Evolutionary conservation across 2,329 filamentous ascomycete species (phyloP).

Genomic region (Cladosporium sp.): DNA sequence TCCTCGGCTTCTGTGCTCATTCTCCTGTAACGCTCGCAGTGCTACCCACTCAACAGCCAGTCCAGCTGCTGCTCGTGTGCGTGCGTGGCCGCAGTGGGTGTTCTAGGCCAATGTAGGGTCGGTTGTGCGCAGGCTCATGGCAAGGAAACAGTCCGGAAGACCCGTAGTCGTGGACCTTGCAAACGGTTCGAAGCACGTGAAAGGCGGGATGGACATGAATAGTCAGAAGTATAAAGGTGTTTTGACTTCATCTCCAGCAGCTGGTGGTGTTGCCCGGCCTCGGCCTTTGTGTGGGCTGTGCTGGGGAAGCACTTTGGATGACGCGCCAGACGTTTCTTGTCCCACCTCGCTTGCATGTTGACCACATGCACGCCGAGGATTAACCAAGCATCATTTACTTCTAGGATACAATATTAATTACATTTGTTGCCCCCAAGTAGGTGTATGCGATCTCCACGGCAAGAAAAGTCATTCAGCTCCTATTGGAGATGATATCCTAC

Average conservation of each 20-base stretch:
- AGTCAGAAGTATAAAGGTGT: conserved; percentile 1
- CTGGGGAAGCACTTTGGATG: conserved; percentile 9
- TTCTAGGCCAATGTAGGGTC: background rate
- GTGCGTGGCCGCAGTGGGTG: background rate
- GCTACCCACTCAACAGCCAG: background rate
- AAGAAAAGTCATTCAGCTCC: background rate
- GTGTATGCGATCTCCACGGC: background rate
- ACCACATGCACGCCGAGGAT: background rate
- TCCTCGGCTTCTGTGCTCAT: conserved; percentile 63
- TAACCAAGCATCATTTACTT: background rate
- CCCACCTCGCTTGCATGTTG: background rate
- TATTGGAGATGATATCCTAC: no score
- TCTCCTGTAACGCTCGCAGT: background rate
- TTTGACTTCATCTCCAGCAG: background rate
- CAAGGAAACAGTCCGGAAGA: background rate
- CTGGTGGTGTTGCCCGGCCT: conserved; percentile 4
- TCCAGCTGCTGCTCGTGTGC: conserved; percentile 12
- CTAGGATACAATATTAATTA: background rate
- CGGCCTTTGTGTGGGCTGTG: conserved; percentile 1
- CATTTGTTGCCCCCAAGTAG: background rate
- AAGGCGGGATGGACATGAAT: background rate
- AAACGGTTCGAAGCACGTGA: background rate
- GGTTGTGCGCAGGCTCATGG: background rate
- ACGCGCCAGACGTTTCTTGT: conserved; percentile 3
- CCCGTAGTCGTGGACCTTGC: background rate